Base-by-base conservation (phyloP, 768 basidiomycete genomes). In the Boletus coccyginus region DNA sequence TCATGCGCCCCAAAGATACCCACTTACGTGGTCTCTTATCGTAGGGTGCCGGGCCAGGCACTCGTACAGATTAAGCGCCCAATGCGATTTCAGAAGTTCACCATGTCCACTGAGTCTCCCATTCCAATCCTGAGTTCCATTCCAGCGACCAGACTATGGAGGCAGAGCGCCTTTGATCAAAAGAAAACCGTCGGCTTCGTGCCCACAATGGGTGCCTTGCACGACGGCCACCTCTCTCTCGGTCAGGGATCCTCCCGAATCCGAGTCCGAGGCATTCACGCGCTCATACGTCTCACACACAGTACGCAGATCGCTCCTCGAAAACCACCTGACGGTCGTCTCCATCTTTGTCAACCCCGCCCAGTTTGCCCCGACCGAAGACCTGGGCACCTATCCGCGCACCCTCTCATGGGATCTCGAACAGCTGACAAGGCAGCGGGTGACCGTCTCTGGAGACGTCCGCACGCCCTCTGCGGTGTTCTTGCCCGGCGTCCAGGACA, bases 301-400 rank as follows among this genome's bases (percentile, higher is more conserved):
- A 98, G 96, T 98, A 24, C 79, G 82, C 55, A 78, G 77, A 48
- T 94, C 92, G 0, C 78, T 98, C 5, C 69, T 73, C 3, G 81
- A 86, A 53, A 94, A 95, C 66, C 90, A 94, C 54, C 72, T 87
- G 40, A 98, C 97, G 0, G 84, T 98, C 62, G 75, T 98, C 56
- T 97, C 95, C 29, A 92, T 99, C 63, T 99, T 98, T 70, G 95
- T 99, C 56, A 98, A 99, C 69, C 97, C 97, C 0, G 90, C 95
- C 4, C 95, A 98, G 71, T 99, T 99, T 64, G 92, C 96, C 10
- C 95, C 93, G 0, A 86, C 93, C 61, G 97, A 99, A 74, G 97
- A 98, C 69, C 83, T 98, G 4, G 79, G 81, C 29, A 84, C 87
- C 7, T 99, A 99, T 71, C 97, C 97, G 1, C 86, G 94, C 40